A percentile compares a stretch with the other conserved stretches of the same genome.
Evolutionary conservation across 2,329 filamentous ascomycete genomes (phyloP).

Genomic region (Graphium sp.): DNA sequence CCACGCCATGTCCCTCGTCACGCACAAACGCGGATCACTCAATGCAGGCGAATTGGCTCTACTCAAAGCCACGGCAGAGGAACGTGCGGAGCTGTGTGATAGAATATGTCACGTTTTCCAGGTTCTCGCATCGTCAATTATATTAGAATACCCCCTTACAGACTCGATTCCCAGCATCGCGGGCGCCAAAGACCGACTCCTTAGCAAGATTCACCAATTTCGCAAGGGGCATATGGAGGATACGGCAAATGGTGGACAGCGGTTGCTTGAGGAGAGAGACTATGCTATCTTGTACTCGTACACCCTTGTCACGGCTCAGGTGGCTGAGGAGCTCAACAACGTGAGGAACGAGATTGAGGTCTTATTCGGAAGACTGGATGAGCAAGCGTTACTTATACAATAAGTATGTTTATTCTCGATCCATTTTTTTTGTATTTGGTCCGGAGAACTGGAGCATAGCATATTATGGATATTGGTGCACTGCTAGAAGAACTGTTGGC

Average conservation of each 20-base stretch:
- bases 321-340: slow-evolving; percentile 45
- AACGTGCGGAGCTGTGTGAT: slow-evolving; percentile 67
- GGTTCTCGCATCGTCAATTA: slow-evolving; percentile 83
- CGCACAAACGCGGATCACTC: slow-evolving; percentile 59
- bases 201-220: slow-evolving; percentile 81
- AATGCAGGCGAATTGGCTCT: slow-evolving; percentile 70
- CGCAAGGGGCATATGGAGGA: slow-evolving; percentile 46
- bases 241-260: slow-evolving; percentile 16
- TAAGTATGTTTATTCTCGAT: slow-evolving; percentile 12
- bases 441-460: too few relatives aligned
- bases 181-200: slow-evolving; percentile 61
- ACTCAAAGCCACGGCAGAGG: slow-evolving; percentile 59
- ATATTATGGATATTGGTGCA: neutral
- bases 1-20: slow-evolving; percentile 89
- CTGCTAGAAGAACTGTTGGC: too few relatives aligned
- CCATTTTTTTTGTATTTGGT: neutral
- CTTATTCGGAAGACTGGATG: slow-evolving; percentile 45
- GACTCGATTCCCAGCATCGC: slow-evolving; percentile 76
- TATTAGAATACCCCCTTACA: slow-evolving; percentile 83
- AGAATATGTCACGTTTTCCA: slow-evolving; percentile 78
- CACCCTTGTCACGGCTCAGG: slow-evolving; percentile 50
- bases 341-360: slow-evolving; percentile 44
- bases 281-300: slow-evolving; percentile 91
- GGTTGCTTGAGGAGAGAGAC: slow-evolving; percentile 52
- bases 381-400: slow-evolving; percentile 39